phyloP scores from a whole-genome alignment of 2,329 filamentous ascomycete species.

The Diatrype stigma region DNA sequence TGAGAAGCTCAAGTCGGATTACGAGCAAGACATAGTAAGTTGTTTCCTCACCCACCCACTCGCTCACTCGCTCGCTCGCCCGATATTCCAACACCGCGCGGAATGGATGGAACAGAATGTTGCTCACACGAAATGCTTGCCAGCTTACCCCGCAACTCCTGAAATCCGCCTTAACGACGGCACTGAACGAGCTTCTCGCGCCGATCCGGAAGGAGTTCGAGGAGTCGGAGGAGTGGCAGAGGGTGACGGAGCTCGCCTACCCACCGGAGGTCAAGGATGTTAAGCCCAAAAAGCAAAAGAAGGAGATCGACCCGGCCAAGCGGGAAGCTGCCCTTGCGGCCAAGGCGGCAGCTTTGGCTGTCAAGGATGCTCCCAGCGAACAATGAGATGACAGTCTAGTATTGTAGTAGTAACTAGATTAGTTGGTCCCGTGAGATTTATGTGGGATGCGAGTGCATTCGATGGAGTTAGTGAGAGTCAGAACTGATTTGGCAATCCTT shows the following conservation, averaged over 20 bases:
- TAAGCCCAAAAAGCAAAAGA: conserved; percentile 73
- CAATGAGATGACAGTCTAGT: conserved; percentile 7
- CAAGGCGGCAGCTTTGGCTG: conserved; percentile 14
- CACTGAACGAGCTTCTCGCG: conserved; percentile 67
- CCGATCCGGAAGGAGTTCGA: conserved; percentile 75
- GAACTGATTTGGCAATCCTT: no score
- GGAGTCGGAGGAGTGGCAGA: conserved; percentile 73
- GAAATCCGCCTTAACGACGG: conserved; percentile 77
- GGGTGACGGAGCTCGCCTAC: conserved; percentile 74
- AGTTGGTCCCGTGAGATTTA: no score
- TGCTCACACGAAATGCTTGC: conserved; percentile 12
- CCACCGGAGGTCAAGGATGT: conserved; percentile 55
- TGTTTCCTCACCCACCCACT: no score
- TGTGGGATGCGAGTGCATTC: conserved; percentile 4
- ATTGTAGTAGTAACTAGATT: conserved; percentile 3
- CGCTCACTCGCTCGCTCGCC: no score
- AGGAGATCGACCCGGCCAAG: conserved; percentile 51
- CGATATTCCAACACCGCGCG: no score
- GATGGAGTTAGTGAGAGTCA: conserved; percentile 1
- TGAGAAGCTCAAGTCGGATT: conserved; percentile 73
- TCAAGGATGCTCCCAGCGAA: conserved; percentile 12
- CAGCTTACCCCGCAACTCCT: conserved; percentile 79
- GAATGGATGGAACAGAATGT: background rate
- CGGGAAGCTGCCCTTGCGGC: conserved; percentile 17
- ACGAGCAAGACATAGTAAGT: conserved; percentile 69